A percentile compares a stretch with the other conserved stretches of the same genome.
Evolutionary conservation across 2,329 filamentous ascomycete species (phyloP).

Genomic region (Penicillium nordicum): DNA sequence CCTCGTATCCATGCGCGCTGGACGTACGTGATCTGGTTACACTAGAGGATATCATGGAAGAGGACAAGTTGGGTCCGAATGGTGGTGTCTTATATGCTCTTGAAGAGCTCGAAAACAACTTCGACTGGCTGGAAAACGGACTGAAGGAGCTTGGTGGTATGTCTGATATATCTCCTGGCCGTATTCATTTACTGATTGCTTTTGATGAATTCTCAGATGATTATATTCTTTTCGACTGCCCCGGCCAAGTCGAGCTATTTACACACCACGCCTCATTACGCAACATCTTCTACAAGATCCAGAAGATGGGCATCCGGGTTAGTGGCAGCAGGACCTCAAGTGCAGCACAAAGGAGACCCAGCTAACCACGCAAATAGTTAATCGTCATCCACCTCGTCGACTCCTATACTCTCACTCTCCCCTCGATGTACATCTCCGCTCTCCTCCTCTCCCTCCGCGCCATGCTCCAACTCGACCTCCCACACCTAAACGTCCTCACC

Average conservation of each 20-base stretch:
- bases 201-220: constrained; percentile 58
- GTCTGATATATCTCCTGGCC: constrained; percentile 9
- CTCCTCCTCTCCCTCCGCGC: constrained; percentile 87
- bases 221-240: constrained; percentile 93
- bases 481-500: constrained; percentile 91
- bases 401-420: constrained; percentile 87
- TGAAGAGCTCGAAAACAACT: constrained; percentile 90
- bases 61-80: constrained; percentile 86
- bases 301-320: constrained; percentile 90
- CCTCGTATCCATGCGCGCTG: constrained; percentile 81
- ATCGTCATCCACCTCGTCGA: constrained; percentile 92
- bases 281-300: constrained; percentile 85
- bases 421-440: constrained; percentile 92
- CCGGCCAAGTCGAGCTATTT: constrained; percentile 94
- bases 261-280: constrained; percentile 90
- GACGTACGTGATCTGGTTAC: constrained; percentile 88
- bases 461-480: constrained; percentile 98
- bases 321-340: constrained; percentile 30
- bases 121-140: constrained; percentile 84
- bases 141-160: constrained; percentile 68
- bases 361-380: constrained; percentile 55
- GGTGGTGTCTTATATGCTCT: constrained; percentile 89
- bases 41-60: constrained; percentile 90
- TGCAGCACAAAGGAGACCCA: background rate
- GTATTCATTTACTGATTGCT: background rate